These are phyloP conservation scores for Pyrus betulifolia DNA, from an alignment of 306 rosid genomes.

Conservation along the genomic window DNA sequence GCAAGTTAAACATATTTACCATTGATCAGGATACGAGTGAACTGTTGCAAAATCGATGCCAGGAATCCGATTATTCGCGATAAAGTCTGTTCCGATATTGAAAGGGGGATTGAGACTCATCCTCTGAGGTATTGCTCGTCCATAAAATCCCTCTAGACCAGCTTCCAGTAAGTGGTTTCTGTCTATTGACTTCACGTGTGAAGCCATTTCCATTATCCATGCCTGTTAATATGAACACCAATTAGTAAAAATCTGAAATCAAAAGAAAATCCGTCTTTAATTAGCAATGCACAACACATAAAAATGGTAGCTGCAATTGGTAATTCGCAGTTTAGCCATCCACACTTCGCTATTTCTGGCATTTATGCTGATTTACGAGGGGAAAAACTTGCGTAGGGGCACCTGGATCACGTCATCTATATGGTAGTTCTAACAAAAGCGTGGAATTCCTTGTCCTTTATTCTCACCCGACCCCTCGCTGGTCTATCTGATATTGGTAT, in stretches of 20 bases:
- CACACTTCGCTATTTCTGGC: background rate
- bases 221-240: slow-evolving; percentile 30
- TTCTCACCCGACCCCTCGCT: background rate
- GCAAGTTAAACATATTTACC: slow-evolving; percentile 29
- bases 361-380: background rate
- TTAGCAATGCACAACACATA: no score
- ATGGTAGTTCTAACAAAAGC: background rate
- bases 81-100: slow-evolving; percentile 73
- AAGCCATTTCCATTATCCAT: slow-evolving; percentile 95
- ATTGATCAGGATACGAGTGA: slow-evolving; percentile 90
- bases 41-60: slow-evolving; percentile 79
- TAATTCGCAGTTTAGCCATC: no score
- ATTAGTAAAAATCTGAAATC: background rate
- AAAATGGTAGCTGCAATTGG: no score
- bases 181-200: slow-evolving; percentile 73
- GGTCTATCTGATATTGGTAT: background rate
- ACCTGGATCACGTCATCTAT: background rate
- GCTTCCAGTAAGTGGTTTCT: slow-evolving; percentile 83
- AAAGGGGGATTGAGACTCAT: slow-evolving; percentile 55
- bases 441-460: background rate
- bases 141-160: slow-evolving; percentile 89
- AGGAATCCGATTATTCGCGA: slow-evolving; percentile 54
- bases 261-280: background rate
- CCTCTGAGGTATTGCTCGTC: slow-evolving; percentile 68
- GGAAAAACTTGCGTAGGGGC: background rate